These are phyloP conservation scores for Penicillium hordei DNA, from an alignment of 2,329 filamentous ascomycete genomes.

Conservation along the genomic window DNA sequence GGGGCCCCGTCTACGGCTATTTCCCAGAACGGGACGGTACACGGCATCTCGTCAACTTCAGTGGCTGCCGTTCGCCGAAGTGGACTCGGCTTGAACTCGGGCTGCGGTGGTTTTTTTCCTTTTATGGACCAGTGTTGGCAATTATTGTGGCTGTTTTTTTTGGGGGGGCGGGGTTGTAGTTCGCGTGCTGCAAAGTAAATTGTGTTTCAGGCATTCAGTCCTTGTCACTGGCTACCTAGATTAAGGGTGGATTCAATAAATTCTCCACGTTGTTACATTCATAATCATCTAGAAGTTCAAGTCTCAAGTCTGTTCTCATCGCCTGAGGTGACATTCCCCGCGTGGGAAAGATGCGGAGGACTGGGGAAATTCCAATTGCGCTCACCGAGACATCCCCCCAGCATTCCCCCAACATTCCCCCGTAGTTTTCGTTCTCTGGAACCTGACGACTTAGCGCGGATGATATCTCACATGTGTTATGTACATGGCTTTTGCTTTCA, in stretches of 20 bases:
- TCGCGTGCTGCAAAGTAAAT: neutral
- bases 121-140: neutral
- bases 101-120: neutral
- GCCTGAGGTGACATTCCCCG: slow-evolving; percentile 2
- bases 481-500: neutral
- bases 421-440: neutral
- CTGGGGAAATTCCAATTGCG: slow-evolving; percentile 3
- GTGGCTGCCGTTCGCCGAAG: slow-evolving; percentile 17
- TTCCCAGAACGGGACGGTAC: slow-evolving; percentile 17
- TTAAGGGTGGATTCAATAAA: neutral
- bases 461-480: neutral
- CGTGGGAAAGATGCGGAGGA: slow-evolving; percentile 9
- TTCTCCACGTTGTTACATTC: neutral
- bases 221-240: neutral
- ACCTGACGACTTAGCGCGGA: neutral
- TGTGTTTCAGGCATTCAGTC: neutral
- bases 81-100: slow-evolving; percentile 15
- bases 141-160: neutral
- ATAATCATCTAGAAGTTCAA: neutral
- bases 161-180: no score
- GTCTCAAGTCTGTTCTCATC: neutral
- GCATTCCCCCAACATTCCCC: neutral
- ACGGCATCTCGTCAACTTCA: slow-evolving; percentile 8
- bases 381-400: neutral
- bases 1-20: slow-evolving; percentile 20